Conservation (phyloP, 495 filamentous ascomycete genomes). For the Xylaria scruposa region DNA sequence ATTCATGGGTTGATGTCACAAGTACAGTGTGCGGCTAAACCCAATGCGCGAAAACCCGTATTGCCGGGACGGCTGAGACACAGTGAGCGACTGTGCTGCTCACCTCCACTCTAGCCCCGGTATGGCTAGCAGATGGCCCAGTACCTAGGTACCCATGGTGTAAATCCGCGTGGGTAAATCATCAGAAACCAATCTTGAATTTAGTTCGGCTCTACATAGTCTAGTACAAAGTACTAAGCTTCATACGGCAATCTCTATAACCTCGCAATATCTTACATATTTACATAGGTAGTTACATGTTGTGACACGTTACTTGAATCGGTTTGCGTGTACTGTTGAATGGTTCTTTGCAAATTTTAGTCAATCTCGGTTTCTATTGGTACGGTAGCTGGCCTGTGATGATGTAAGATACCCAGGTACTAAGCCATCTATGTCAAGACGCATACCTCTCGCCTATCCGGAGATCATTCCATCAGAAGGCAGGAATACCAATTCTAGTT, state of each 20-base stretch:
- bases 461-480: neutral
- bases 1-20: neutral
- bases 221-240: neutral
- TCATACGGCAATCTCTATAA: constrained; percentile 9
- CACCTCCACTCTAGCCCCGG: neutral
- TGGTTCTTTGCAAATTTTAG: neutral
- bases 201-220: neutral
- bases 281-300: neutral
- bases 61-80: neutral
- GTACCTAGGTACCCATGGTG: too few relatives aligned
- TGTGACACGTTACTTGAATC: constrained; percentile 5
- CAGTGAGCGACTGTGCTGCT: neutral
- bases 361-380: neutral
- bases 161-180: neutral
- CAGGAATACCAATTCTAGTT: too few relatives aligned
- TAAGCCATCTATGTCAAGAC: constrained; percentile 16
- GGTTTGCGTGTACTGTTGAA: neutral
- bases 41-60: neutral
- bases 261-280: neutral
- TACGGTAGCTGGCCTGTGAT: neutral
- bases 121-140: constrained; percentile 5
- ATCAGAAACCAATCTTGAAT: neutral
- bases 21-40: neutral
- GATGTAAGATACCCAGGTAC: neutral
- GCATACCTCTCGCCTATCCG: neutral